A percentile compares a stretch with the other conserved stretches of the same genome.
These are phyloP conservation scores for Pichia sp. DNA, from an alignment of 1,139 yeast species.

Conservation along the genomic window DNA sequence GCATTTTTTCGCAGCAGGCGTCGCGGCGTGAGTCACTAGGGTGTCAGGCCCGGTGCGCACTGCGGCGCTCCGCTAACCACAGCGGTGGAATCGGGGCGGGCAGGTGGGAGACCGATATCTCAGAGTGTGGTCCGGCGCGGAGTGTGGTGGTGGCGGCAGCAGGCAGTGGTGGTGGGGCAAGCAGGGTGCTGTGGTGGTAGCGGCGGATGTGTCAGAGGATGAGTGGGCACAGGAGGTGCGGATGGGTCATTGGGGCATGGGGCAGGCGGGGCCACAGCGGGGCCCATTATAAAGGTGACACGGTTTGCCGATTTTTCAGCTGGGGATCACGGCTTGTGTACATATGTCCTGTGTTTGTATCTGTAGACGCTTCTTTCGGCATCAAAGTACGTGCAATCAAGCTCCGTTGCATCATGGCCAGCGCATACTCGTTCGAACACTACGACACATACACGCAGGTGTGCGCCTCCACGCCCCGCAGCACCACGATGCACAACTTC, in stretches of 20 bases:
- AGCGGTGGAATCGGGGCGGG: background rate
- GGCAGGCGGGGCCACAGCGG: background rate
- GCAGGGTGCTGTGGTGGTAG: background rate
- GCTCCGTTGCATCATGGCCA: constrained; percentile 1
- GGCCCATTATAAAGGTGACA: background rate
- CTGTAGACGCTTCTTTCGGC: background rate
- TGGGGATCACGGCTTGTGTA: background rate
- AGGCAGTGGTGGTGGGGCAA: background rate
- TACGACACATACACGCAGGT: constrained; percentile 2
- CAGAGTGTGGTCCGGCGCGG: constrained; percentile 2
- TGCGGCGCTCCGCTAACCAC: background rate
- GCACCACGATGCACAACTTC: background rate
- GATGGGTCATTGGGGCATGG: too few relatives aligned
- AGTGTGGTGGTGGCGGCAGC: background rate
- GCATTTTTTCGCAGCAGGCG: background rate
- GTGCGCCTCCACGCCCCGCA: constrained; percentile 5
- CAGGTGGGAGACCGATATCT: constrained; percentile 2
- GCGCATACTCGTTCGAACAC: constrained; percentile 1
- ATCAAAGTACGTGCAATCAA: background rate
- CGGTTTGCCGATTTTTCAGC: background rate
- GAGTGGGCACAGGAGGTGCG: background rate
- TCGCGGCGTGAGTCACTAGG: background rate
- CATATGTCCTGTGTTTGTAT: background rate
- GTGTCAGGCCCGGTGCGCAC: background rate
- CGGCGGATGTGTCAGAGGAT: background rate